Evolutionary conservation across 441 rosid genomes (phyloP).

Genomic region (Eugenia klotzschiana): DNA sequence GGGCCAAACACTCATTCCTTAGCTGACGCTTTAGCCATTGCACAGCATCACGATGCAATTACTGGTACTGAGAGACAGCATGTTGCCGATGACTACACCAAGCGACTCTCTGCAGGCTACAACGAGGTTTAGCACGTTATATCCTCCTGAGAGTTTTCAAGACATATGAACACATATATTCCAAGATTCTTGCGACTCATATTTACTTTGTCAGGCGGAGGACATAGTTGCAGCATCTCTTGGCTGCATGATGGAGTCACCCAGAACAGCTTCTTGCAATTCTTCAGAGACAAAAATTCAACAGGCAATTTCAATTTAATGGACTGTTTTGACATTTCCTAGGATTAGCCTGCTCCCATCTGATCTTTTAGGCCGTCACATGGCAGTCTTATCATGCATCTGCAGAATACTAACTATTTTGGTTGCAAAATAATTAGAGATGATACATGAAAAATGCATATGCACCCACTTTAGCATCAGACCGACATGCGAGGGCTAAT

Average conservation of each 20-base stretch:
- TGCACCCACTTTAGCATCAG: not conserved
- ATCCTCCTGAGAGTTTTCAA: not conserved
- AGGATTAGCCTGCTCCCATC: not conserved
- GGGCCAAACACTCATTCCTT: constrained; percentile 75
- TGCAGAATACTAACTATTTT: not conserved
- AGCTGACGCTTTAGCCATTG: constrained; percentile 89
- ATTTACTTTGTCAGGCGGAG: constrained; percentile 51
- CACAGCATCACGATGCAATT: constrained; percentile 97
- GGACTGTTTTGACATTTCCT: not conserved
- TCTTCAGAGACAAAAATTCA: constrained; percentile 31
- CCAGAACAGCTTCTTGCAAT: constrained; percentile 16
- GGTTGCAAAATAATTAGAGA: not conserved
- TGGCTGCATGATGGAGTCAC: constrained; percentile 47
- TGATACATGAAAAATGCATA: not conserved
- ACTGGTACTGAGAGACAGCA: constrained; percentile 91
- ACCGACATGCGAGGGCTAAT: not conserved
- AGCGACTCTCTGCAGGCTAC: constrained; percentile 74
- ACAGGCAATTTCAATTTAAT: constrained; percentile 34
- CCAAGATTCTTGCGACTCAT: not conserved
- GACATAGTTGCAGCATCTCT: constrained; percentile 72
- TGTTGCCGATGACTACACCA: constrained; percentile 92
- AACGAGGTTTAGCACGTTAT: constrained; percentile 32
- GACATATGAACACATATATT: not conserved
- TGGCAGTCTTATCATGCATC: not conserved
- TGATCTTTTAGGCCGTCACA: not conserved